phyloP scores from a whole-genome alignment of 73 alveolate genomes.

The Symbiodinium natans region DNA sequence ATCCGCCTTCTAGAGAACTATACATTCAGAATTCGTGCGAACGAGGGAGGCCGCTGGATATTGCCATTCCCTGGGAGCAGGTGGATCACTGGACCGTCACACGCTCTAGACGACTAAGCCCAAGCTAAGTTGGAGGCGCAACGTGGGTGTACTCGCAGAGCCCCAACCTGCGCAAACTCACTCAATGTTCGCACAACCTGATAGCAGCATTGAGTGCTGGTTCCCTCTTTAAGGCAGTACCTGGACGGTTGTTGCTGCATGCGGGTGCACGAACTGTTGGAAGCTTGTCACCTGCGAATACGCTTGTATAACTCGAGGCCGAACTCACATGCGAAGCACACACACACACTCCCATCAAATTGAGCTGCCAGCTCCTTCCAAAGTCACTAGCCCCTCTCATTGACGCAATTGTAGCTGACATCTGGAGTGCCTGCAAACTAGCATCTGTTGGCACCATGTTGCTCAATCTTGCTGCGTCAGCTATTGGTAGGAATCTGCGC shows the following conservation, averaged over 20 bases:
- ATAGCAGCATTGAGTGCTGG: too few species aligned
- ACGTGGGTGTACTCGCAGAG: background rate
- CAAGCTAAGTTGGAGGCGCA: background rate
- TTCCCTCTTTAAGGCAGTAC: background rate
- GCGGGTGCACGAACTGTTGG: constrained; percentile 37
- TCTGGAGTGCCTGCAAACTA: constrained; percentile 9
- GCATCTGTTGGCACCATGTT: background rate
- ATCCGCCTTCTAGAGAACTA: background rate
- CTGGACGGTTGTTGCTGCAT: constrained; percentile 20
- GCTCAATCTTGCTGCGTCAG: background rate
- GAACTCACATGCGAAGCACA: background rate
- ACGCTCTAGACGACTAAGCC: too few species aligned
- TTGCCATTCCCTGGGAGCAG: background rate
- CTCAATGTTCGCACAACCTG: too few species aligned
- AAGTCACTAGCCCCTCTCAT: constrained; percentile 32
- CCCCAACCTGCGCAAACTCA: background rate
- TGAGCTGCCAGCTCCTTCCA: background rate
- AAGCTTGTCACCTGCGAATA: constrained; percentile 14
- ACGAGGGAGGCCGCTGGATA: background rate
- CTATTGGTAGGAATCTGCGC: background rate
- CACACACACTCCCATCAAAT: too few species aligned
- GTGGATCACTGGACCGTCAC: background rate
- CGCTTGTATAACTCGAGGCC: background rate
- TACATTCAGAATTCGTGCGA: background rate
- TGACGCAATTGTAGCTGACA: constrained; percentile 39